Percentiles rank a stretch among this genome's conserved stretches.
phyloP scores from a whole-genome alignment of 345 rosid genomes.

The Heritiera littoralis region DNA sequence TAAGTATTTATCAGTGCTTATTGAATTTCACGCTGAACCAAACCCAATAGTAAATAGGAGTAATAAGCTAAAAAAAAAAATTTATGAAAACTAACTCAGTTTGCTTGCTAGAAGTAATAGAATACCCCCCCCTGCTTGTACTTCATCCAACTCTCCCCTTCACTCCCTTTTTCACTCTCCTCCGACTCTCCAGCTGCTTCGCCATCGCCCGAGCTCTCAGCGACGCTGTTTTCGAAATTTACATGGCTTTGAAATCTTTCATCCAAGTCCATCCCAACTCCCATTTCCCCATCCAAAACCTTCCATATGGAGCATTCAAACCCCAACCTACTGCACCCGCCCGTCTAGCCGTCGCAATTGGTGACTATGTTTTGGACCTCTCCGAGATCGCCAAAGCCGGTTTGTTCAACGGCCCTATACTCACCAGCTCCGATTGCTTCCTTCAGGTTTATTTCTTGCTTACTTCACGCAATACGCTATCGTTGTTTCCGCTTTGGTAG shows the following conservation, averaged over 20 bases:
- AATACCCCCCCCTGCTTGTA: too few relatives aligned
- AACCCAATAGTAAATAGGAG: neutral
- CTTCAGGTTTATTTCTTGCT: constrained; percentile 52
- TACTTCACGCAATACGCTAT: neutral
- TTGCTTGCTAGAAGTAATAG: too few relatives aligned
- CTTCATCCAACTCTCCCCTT: neutral
- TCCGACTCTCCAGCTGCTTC: neutral
- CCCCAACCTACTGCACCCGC: constrained; percentile 47
- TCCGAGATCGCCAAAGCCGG: constrained; percentile 71
- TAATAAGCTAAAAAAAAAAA: too few relatives aligned
- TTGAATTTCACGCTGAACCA: too few relatives aligned
- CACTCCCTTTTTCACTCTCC: neutral
- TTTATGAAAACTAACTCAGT: too few relatives aligned
- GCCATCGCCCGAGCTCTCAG: constrained; percentile 6
- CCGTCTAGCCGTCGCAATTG: constrained; percentile 83
- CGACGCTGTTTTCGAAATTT: neutral
- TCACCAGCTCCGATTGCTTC: constrained; percentile 71
- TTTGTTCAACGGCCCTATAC: constrained; percentile 70
- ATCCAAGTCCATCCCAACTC: constrained; percentile 59
- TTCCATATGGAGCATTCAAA: constrained; percentile 89
- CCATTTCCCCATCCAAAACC: constrained; percentile 94
- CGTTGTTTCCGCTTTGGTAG: neutral
- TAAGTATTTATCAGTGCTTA: too few relatives aligned
- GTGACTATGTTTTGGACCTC: constrained; percentile 76
- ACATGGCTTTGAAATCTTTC: constrained; percentile 72